Conservation (phyloP, 2,329 filamentous ascomycete species). For the Diaporthe ampelina region DNA sequence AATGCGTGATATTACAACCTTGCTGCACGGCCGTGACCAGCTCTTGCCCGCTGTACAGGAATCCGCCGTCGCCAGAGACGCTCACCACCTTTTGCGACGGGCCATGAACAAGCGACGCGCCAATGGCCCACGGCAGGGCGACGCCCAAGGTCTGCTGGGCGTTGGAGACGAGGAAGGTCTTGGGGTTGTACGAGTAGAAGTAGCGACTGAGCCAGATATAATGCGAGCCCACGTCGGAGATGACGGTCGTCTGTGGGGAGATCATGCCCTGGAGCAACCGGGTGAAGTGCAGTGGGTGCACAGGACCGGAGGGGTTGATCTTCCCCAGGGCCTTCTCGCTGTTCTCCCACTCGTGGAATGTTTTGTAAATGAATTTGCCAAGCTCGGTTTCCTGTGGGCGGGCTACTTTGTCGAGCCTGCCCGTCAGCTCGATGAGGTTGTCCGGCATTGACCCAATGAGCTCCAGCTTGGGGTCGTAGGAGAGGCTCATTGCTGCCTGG, state of each 20-base stretch:
- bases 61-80: slow-evolving; percentile 62
- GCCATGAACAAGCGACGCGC: slow-evolving; percentile 57
- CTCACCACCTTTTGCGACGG: slow-evolving; percentile 59
- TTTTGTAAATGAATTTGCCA: slow-evolving; percentile 51
- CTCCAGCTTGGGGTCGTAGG: slow-evolving; percentile 58
- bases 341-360: slow-evolving; percentile 54
- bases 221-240: slow-evolving; percentile 61
- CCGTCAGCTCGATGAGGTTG: slow-evolving; percentile 54
- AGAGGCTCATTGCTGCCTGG: slow-evolving; percentile 55
- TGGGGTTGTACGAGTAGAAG: slow-evolving; percentile 60
- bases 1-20: slow-evolving; percentile 63
- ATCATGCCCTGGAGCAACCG: slow-evolving; percentile 57
- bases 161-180: slow-evolving; percentile 60
- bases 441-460: slow-evolving; percentile 58
- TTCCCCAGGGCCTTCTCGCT: slow-evolving; percentile 45
- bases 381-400: slow-evolving; percentile 53
- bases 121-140: slow-evolving; percentile 63
- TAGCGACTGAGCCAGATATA: slow-evolving; percentile 64
- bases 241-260: slow-evolving; percentile 56
- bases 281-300: slow-evolving; percentile 62
- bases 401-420: slow-evolving; percentile 50
- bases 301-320: slow-evolving; percentile 44
- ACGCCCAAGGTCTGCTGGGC: slow-evolving; percentile 64
- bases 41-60: slow-evolving; percentile 63
- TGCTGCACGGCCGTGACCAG: slow-evolving; percentile 61